These are phyloP conservation scores for Botrytis porri DNA, from an alignment of 2,329 filamentous ascomycete genomes.

Conservation along the genomic window DNA sequence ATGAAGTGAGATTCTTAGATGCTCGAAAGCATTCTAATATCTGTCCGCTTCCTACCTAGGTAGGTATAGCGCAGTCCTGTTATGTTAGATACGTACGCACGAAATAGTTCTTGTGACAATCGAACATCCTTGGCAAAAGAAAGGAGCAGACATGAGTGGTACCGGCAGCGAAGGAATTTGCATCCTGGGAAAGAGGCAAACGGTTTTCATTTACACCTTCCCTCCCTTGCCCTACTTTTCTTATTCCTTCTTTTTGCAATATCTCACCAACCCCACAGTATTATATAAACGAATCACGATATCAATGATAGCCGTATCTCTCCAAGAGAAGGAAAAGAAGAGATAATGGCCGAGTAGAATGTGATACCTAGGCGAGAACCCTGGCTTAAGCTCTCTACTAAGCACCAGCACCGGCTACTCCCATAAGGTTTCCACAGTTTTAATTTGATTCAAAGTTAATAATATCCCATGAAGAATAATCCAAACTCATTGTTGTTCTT, in stretches of 20 bases:
- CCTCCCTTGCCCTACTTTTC: not conserved
- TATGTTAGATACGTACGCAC: not conserved
- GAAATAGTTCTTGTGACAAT: slow-evolving; percentile 10
- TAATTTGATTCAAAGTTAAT: slow-evolving; percentile 4
- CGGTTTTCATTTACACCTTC: not conserved
- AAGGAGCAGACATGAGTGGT: not conserved
- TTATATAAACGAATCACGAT: slow-evolving; percentile 3
- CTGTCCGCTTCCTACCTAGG: not conserved
- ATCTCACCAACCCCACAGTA: not conserved
- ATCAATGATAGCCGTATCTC: not conserved
- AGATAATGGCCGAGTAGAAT: slow-evolving; percentile 2
- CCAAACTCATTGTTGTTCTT: too few species aligned
- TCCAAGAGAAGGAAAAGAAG: not conserved
- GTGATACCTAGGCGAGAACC: not conserved
- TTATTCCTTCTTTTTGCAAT: not conserved
- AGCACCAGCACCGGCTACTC: slow-evolving; percentile 12
- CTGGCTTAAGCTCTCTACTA: slow-evolving; percentile 3
- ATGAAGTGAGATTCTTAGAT: not conserved
- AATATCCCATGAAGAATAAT: not conserved
- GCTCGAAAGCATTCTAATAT: not conserved
- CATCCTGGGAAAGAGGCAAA: slow-evolving; percentile 2
- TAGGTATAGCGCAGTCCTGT: not conserved
- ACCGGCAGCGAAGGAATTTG: not conserved
- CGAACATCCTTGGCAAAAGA: not conserved
- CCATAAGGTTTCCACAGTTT: slow-evolving; percentile 3